These are phyloP conservation scores for Moricandia arvensis DNA, from an alignment of 345 rosid species.

Conservation along the genomic window DNA sequence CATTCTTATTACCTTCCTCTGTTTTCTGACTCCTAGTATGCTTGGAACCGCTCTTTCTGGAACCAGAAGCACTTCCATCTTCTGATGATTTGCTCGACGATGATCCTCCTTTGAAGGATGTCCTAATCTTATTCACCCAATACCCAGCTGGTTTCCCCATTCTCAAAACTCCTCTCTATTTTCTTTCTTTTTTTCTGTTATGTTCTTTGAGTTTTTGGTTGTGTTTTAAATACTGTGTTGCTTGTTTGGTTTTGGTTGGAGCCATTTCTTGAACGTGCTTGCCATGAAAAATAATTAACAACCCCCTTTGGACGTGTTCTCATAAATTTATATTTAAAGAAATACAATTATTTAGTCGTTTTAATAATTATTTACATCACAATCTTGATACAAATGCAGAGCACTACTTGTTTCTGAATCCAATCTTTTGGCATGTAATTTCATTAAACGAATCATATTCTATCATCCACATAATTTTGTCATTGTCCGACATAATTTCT, in stretches of 20 bases:
- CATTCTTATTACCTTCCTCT: slow-evolving; percentile 32
- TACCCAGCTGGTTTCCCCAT: slow-evolving; percentile 44
- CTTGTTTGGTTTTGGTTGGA: slow-evolving; percentile 38
- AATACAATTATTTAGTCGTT: neutral
- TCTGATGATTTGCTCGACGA: slow-evolving; percentile 41
- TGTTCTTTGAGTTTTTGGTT: slow-evolving; percentile 11
- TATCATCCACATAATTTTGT: slow-evolving; percentile 1
- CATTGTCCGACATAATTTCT: neutral
- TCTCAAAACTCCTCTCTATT: neutral
- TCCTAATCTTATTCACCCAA: slow-evolving; percentile 40
- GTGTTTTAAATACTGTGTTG: slow-evolving; percentile 32
- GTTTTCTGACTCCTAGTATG: slow-evolving; percentile 32
- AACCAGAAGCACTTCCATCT: slow-evolving; percentile 39
- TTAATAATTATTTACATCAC: slow-evolving; percentile 13
- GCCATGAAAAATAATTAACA: slow-evolving; percentile 25
- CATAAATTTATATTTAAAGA: neutral
- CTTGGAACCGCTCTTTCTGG: slow-evolving; percentile 29
- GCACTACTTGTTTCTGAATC: slow-evolving; percentile 36
- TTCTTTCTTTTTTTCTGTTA: neutral
- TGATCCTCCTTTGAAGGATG: slow-evolving; percentile 43
- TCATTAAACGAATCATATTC: neutral
- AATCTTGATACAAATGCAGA: slow-evolving; percentile 33
- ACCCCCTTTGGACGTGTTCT: slow-evolving; percentile 18
- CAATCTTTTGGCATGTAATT: slow-evolving; percentile 4
- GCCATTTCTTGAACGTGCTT: slow-evolving; percentile 37